Conservation (phyloP, 768 basidiomycete genomes). For the Russula emetica region DNA sequence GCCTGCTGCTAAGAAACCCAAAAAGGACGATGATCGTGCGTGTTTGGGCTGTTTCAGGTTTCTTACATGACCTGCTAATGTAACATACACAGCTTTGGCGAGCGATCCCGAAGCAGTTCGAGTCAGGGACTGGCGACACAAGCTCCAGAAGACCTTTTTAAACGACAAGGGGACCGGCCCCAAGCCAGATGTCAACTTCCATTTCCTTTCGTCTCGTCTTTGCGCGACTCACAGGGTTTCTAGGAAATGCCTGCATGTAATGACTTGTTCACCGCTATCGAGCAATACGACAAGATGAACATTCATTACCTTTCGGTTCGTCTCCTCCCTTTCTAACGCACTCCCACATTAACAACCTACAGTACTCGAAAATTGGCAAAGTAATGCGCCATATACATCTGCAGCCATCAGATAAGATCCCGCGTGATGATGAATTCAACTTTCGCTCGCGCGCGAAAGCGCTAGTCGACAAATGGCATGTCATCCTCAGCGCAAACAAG, state of each 20-base stretch:
- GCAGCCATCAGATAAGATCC: slow-evolving; percentile 51
- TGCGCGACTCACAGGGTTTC: slow-evolving; percentile 10
- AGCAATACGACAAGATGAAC: slow-evolving; percentile 70
- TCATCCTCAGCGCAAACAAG: slow-evolving; percentile 42
- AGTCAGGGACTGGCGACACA: slow-evolving; percentile 90
- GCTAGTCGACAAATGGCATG: slow-evolving; percentile 68
- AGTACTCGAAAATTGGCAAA: slow-evolving; percentile 78
- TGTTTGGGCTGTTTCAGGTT: slow-evolving; percentile 40
- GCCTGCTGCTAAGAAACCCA: slow-evolving; percentile 60
- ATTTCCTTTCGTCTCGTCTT: slow-evolving; percentile 7
- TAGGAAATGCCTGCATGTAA: slow-evolving; percentile 79
- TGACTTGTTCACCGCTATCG: slow-evolving; percentile 68
- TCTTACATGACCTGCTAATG: neutral
- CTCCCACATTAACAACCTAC: neutral
- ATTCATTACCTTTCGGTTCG: slow-evolving; percentile 64
- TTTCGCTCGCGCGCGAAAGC: slow-evolving; percentile 67
- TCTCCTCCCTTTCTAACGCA: slow-evolving; percentile 9
- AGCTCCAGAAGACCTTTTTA: slow-evolving; percentile 82
- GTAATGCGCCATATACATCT: slow-evolving; percentile 84
- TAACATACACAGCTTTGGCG: slow-evolving; percentile 40
- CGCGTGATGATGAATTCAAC: slow-evolving; percentile 60
- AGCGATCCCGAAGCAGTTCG: slow-evolving; percentile 61
- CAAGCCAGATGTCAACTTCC: slow-evolving; percentile 54
- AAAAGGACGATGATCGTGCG: slow-evolving; percentile 59
- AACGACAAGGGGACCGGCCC: slow-evolving; percentile 55